phyloP scores from a whole-genome alignment of 1,139 yeast genomes.

The Taphrina deformans region DNA sequence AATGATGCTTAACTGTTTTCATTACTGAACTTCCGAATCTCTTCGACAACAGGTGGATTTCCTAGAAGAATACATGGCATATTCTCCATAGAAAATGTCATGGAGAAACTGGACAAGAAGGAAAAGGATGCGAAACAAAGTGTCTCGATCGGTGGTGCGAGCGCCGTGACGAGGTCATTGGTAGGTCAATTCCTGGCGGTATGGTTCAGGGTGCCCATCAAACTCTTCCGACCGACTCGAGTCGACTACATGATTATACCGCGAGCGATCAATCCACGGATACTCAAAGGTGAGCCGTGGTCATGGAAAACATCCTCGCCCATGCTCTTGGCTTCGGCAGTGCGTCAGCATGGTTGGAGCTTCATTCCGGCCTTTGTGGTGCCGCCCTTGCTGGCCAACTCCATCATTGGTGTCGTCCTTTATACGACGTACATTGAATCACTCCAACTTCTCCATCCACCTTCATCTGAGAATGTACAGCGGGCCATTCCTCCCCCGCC shows the following conservation, averaged over 20 bases:
- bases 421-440: constrained; percentile 73
- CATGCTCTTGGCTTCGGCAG: constrained; percentile 70
- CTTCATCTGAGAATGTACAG: constrained; percentile 10
- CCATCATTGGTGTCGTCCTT: constrained; percentile 73
- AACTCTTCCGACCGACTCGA: constrained; percentile 83
- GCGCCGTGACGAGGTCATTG: constrained; percentile 82
- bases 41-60: no score
- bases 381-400: constrained; percentile 85
- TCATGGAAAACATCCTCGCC: constrained; percentile 66
- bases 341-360: constrained; percentile 78
- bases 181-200: constrained; percentile 76
- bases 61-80: background rate
- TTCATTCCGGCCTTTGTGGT: constrained; percentile 79
- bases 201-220: constrained; percentile 75
- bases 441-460: constrained; percentile 41
- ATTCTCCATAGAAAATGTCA: background rate
- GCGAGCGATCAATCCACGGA: constrained; percentile 45
- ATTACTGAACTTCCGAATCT: no score
- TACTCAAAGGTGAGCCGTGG: constrained; percentile 53
- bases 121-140: constrained; percentile 24
- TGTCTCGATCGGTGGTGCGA: constrained; percentile 54
- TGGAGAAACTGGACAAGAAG: constrained; percentile 11
- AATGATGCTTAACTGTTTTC: no score
- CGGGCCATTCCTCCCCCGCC: constrained; percentile 41
- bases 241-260: constrained; percentile 67